phyloP scores from a whole-genome alignment of 2,329 filamentous ascomycete species.

The Xylaria digitata region DNA sequence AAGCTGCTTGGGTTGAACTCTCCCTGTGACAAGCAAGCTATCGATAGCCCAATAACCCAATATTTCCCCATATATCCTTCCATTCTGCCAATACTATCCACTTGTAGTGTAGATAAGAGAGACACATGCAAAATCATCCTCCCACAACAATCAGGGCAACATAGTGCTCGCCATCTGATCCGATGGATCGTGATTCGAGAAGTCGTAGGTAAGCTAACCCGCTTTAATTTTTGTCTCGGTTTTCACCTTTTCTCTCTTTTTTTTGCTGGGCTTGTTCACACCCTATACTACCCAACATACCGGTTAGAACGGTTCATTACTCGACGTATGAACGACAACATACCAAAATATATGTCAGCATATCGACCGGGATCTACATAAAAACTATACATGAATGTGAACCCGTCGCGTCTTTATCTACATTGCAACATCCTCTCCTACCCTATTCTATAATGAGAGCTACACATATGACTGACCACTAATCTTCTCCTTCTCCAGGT shows the following conservation, averaged over 20 bases:
- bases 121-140: conserved; percentile 10
- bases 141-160: conserved; percentile 4
- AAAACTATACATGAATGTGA: background rate
- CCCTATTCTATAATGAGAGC: background rate
- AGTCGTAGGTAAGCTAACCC: conserved; percentile 47
- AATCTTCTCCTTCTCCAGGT: conserved; percentile 52
- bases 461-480: conserved; percentile 6
- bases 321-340: background rate
- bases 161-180: conserved; percentile 14
- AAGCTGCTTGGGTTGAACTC: background rate
- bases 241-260: background rate
- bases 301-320: too few species aligned
- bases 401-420: background rate
- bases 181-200: conserved; percentile 50
- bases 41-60: conserved; percentile 13
- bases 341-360: background rate
- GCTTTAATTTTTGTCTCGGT: background rate
- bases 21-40: background rate
- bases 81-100: conserved; percentile 3
- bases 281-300: too few species aligned
- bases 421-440: background rate
- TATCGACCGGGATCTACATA: background rate
- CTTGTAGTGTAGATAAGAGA: background rate
- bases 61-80: background rate
- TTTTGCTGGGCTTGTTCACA: background rate